Conservation (phyloP, 2,329 filamentous ascomycete species). For the Neopestalotiopsis sp. region DNA sequence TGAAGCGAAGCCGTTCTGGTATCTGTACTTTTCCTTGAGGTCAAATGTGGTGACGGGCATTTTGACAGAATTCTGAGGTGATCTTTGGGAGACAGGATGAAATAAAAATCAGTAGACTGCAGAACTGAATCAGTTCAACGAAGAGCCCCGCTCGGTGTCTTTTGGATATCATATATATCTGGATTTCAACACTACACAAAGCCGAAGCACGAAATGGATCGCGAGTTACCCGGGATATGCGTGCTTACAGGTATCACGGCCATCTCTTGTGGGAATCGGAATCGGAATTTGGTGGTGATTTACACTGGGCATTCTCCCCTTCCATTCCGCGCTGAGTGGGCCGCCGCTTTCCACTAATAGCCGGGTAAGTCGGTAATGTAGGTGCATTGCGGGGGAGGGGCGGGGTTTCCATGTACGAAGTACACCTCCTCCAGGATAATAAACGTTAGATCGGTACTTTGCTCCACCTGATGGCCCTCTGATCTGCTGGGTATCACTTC, state of each 20-base stretch:
- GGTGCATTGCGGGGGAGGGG: slow-evolving; percentile 13
- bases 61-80: background rate
- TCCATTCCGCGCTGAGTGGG: slow-evolving; percentile 13
- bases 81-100: background rate
- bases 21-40: slow-evolving; percentile 58
- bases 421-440: too few relatives aligned
- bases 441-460: too few relatives aligned
- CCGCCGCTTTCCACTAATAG: slow-evolving; percentile 18
- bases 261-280: slow-evolving; percentile 10
- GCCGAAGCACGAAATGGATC: background rate
- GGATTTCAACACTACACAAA: background rate
- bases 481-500: too few relatives aligned
- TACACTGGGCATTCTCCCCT: background rate
- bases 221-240: background rate
- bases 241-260: background rate
- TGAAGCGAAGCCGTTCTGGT: slow-evolving; percentile 72
- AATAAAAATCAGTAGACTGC: too few relatives aligned
- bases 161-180: background rate
- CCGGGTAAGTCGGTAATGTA: background rate
- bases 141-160: background rate
- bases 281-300: slow-evolving; percentile 7
- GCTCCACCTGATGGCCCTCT: too few relatives aligned
- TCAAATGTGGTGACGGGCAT: slow-evolving; percentile 44
- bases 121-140: background rate
- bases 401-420: slow-evolving; percentile 2